Conservation (phyloP, 805 yeast species). For the Kuraishia hungarica region DNA sequence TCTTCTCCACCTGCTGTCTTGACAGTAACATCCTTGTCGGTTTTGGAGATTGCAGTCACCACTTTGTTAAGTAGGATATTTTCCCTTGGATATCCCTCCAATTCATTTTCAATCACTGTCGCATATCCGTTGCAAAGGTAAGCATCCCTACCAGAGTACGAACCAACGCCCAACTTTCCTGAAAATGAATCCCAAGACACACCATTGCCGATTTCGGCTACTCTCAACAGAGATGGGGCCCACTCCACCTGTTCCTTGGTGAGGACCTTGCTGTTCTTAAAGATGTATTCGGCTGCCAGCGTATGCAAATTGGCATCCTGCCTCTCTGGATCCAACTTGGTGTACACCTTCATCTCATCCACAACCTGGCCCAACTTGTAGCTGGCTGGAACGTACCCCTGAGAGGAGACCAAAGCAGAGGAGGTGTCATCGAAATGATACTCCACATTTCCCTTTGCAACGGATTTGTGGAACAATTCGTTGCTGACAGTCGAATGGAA, state of each 20-base stretch:
- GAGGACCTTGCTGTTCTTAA: constrained; percentile 34
- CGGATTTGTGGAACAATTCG: constrained; percentile 35
- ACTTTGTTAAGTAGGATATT: constrained; percentile 12
- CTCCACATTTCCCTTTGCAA: constrained; percentile 13
- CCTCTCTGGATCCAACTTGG: constrained; percentile 28
- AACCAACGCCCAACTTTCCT: constrained; percentile 45
- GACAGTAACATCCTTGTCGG: constrained; percentile 6
- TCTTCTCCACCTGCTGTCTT: constrained; percentile 10
- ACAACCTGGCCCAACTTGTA: constrained; percentile 25
- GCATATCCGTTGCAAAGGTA: constrained; percentile 18
- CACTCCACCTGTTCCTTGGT: not conserved
- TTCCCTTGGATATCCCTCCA: constrained; percentile 14
- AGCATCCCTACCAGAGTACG: constrained; percentile 50
- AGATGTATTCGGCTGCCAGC: constrained; percentile 38
- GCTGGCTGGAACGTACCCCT: constrained; percentile 14
- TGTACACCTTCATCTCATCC: constrained; percentile 20
- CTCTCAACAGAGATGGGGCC: constrained; percentile 5
- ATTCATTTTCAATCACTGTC: constrained; percentile 18
- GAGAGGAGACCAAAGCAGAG: constrained; percentile 17
- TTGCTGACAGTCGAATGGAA: constrained; percentile 76
- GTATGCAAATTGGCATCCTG: constrained; percentile 47
- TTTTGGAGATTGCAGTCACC: constrained; percentile 19
- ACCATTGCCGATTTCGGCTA: constrained; percentile 71
- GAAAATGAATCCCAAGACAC: constrained; percentile 56
- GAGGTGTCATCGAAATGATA: constrained; percentile 25